These are phyloP conservation scores for Cercophora newfieldiana DNA, from an alignment of 495 filamentous ascomycete species.

Conservation along the genomic window DNA sequence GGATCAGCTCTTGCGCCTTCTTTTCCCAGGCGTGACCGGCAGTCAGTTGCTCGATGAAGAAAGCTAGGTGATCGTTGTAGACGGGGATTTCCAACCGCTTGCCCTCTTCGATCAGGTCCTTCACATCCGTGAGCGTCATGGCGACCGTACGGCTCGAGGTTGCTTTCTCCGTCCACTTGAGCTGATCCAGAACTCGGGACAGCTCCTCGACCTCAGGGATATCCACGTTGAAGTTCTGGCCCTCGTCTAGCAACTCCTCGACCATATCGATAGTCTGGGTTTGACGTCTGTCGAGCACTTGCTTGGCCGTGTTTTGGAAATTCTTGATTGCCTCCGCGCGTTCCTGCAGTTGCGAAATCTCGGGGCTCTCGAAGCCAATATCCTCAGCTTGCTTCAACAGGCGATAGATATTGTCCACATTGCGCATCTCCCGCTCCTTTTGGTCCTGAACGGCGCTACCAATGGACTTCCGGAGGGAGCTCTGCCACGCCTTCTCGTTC, in stretches of 20 bases:
- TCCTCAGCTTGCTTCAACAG: slow-evolving; percentile 82
- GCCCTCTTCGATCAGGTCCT: slow-evolving; percentile 73
- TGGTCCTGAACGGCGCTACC: slow-evolving; percentile 67
- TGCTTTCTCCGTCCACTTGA: slow-evolving; percentile 86
- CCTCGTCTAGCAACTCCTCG: slow-evolving; percentile 83
- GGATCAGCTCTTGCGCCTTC: slow-evolving; percentile 92
- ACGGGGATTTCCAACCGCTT: slow-evolving; percentile 72
- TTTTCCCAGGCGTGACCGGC: slow-evolving; percentile 86
- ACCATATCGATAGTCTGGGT: slow-evolving; percentile 66
- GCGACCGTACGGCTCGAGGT: slow-evolving; percentile 60
- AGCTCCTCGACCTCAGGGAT: slow-evolving; percentile 89
- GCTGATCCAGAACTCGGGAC: slow-evolving; percentile 74
- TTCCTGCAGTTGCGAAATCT: slow-evolving; percentile 85
- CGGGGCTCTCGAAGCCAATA: slow-evolving; percentile 90
- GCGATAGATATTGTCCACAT: slow-evolving; percentile 83
- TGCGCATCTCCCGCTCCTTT: slow-evolving; percentile 89
- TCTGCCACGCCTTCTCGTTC: slow-evolving; percentile 90
- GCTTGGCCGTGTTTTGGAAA: slow-evolving; percentile 77
- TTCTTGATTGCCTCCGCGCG: slow-evolving; percentile 82
- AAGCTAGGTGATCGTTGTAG: slow-evolving; percentile 72
- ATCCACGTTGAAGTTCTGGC: slow-evolving; percentile 89
- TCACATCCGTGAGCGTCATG: slow-evolving; percentile 73
- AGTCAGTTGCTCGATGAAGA: slow-evolving; percentile 71
- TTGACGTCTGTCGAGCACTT: slow-evolving; percentile 61
- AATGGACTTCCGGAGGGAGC: slow-evolving; percentile 60